These are phyloP conservation scores for Daldinia vernicosa DNA, from an alignment of 495 filamentous ascomycete species.

Conservation along the genomic window DNA sequence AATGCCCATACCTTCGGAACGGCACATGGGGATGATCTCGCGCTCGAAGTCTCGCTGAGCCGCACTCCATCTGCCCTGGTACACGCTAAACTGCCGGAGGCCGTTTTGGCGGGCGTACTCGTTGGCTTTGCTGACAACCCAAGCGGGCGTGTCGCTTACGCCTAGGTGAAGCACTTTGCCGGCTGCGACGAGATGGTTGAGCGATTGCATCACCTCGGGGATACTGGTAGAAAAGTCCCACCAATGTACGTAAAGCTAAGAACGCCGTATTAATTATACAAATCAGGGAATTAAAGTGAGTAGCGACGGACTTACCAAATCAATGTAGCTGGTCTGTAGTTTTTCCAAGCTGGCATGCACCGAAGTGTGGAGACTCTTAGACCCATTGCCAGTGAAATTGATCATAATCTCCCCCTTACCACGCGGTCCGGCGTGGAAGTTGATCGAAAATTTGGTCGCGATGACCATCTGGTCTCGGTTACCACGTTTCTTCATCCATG, in stretches of 20 bases:
- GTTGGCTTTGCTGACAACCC: constrained; percentile 73
- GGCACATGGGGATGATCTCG: constrained; percentile 75
- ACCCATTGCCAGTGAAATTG: constrained; percentile 66
- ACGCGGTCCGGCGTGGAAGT: constrained; percentile 46
- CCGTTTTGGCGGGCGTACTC: constrained; percentile 71
- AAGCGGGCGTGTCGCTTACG: constrained; percentile 73
- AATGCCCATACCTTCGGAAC: constrained; percentile 72
- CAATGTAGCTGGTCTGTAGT: constrained; percentile 72
- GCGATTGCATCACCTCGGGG: constrained; percentile 74
- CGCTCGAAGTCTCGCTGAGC: constrained; percentile 70
- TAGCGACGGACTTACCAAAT: constrained; percentile 53
- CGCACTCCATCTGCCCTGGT: constrained; percentile 73
- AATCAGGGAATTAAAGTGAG: not conserved
- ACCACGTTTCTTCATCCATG: constrained; percentile 70
- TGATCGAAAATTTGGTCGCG: constrained; percentile 74
- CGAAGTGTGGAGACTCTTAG: constrained; percentile 65
- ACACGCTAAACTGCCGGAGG: constrained; percentile 70
- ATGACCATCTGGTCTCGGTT: constrained; percentile 63
- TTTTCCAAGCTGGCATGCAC: constrained; percentile 66
- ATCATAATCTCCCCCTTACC: constrained; percentile 57
- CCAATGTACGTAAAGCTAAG: constrained; percentile 66
- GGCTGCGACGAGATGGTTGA: constrained; percentile 65
- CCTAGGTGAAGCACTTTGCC: constrained; percentile 79
- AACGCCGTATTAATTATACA: not conserved
- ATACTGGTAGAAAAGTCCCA: constrained; percentile 71